Evolutionary conservation across 306 rosid species (phyloP).

Genomic region (Quercus variabilis): DNA sequence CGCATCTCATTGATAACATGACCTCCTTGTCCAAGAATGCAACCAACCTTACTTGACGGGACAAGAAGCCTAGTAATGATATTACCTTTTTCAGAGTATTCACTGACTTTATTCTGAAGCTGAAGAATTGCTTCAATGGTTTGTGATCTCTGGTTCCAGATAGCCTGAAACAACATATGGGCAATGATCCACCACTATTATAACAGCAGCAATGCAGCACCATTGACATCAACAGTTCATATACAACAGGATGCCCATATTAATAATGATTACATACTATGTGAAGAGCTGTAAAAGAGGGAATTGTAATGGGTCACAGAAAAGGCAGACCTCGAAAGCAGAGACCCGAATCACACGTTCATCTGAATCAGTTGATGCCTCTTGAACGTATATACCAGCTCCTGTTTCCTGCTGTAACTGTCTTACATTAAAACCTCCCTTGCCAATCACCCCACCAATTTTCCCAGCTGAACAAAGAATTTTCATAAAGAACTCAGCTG

Average conservation of each 20-base stretch:
- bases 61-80: constrained; percentile 33
- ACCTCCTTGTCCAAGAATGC: constrained; percentile 49
- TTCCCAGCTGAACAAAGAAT: constrained; percentile 34
- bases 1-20: constrained; percentile 36
- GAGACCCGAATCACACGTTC: constrained; percentile 35
- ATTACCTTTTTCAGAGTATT: constrained; percentile 23
- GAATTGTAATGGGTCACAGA: background rate
- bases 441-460: constrained; percentile 44
- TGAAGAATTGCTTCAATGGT: constrained; percentile 38
- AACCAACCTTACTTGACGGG: constrained; percentile 33
- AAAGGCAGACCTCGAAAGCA: constrained; percentile 31
- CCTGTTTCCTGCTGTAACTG: constrained; percentile 36
- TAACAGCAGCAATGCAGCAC: background rate
- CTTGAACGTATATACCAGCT: constrained; percentile 32
- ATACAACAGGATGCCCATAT: background rate
- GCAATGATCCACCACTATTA: constrained; percentile 12
- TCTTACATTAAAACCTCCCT: constrained; percentile 36
- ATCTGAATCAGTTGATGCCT: constrained; percentile 22
- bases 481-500: constrained; percentile 32
- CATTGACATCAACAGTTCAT: constrained; percentile 6
- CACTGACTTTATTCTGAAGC: constrained; percentile 34
- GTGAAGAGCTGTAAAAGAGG: background rate
- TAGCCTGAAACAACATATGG: constrained; percentile 19
- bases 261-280: background rate
- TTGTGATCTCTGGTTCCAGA: constrained; percentile 27